Conservation (phyloP, 2,329 filamentous ascomycete genomes). For the Diaporthe citri region DNA sequence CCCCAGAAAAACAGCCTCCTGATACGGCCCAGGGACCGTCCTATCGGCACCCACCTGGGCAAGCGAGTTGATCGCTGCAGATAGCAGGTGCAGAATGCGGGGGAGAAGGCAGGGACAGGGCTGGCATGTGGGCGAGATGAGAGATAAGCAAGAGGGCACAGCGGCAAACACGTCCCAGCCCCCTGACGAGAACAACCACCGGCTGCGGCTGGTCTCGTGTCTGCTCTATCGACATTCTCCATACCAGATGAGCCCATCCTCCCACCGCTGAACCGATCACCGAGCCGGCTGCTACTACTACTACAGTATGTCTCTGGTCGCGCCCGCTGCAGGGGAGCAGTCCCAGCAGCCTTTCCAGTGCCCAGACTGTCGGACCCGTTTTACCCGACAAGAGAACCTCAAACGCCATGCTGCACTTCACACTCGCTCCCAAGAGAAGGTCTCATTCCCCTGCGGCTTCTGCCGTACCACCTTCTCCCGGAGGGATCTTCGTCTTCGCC, state of each 20-base stretch:
- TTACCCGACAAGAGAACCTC: conserved; percentile 56
- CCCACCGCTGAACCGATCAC: conserved; percentile 12
- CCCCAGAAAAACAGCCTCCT: conserved; percentile 24
- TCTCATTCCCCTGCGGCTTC: conserved; percentile 51
- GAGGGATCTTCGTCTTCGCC: conserved; percentile 53
- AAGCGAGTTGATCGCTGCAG: conserved; percentile 6
- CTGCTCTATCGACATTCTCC: conserved; percentile 25
- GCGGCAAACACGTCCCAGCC: conserved; percentile 15
- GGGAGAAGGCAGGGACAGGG: conserved; percentile 27
- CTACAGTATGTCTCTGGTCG: conserved; percentile 37
- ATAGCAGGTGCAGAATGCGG: conserved; percentile 26
- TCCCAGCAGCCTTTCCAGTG: conserved; percentile 55
- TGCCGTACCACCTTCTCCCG: conserved; percentile 56
- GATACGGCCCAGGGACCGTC: conserved; percentile 16
- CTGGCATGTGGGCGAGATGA: not conserved
- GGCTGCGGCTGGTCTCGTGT: conserved; percentile 10
- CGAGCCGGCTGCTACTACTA: conserved; percentile 10
- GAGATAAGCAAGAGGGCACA: conserved; percentile 18
- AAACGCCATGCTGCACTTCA: conserved; percentile 57
- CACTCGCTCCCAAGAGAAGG: conserved; percentile 47
- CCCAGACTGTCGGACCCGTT: conserved; percentile 52
- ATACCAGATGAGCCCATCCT: conserved; percentile 15
- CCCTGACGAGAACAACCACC: conserved; percentile 7
- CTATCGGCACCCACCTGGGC: conserved; percentile 2
- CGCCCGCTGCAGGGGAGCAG: conserved; percentile 12